Evolutionary conservation across 768 basidiomycete species (phyloP).

Genomic region (Mycena crocata): DNA sequence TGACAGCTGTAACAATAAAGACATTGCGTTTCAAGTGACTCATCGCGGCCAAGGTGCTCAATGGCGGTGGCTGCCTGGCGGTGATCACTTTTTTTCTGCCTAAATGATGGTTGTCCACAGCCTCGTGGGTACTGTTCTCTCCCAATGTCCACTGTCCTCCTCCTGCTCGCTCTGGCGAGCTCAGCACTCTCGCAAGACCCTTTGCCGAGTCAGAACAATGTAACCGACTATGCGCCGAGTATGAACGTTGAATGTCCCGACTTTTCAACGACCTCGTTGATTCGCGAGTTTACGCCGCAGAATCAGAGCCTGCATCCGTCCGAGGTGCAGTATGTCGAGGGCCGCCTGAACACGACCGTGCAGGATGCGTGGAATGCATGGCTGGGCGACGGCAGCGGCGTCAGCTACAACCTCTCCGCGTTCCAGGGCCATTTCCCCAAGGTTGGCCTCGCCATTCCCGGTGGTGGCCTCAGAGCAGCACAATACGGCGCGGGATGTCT

Average conservation of each 20-base stretch:
- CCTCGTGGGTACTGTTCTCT: slow-evolving; percentile 27
- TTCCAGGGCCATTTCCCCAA: slow-evolving; percentile 59
- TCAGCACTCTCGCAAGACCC: slow-evolving; percentile 22
- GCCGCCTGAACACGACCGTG: slow-evolving; percentile 54
- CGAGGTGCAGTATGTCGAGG: slow-evolving; percentile 60
- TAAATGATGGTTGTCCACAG: slow-evolving; percentile 25
- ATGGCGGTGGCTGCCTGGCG: slow-evolving; percentile 12
- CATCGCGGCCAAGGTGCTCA: neutral
- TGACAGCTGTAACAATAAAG: neutral
- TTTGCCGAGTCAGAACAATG: slow-evolving; percentile 41
- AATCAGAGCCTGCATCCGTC: slow-evolving; percentile 62
- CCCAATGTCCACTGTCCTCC: slow-evolving; percentile 18
- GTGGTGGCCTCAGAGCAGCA: slow-evolving; percentile 77
- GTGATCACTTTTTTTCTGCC: slow-evolving; percentile 12
- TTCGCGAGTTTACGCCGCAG: slow-evolving; percentile 63
- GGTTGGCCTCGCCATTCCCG: slow-evolving; percentile 75
- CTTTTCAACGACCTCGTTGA: slow-evolving; percentile 55
- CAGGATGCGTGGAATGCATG: slow-evolving; percentile 68
- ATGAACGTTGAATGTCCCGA: slow-evolving; percentile 64
- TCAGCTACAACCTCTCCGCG: slow-evolving; percentile 63
- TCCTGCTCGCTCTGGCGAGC: slow-evolving; percentile 28
- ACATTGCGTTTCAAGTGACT: neutral
- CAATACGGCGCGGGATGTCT: slow-evolving; percentile 72
- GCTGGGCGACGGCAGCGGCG: slow-evolving; percentile 63
- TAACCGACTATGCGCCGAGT: slow-evolving; percentile 65